phyloP scores from a whole-genome alignment of 805 yeast species.

The Ogataea sp. region DNA sequence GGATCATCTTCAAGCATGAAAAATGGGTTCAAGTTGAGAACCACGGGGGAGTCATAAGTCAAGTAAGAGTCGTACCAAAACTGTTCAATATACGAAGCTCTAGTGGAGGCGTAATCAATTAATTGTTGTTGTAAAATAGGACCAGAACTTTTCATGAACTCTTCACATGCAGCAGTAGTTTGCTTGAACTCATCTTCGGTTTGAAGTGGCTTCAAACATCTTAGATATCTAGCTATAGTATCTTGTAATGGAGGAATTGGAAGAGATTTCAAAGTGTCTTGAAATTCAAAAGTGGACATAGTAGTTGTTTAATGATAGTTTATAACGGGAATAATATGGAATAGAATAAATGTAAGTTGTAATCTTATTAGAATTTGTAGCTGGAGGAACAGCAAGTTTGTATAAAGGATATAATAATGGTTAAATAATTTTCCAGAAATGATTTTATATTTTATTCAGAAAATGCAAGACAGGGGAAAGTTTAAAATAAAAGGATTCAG shows the following conservation, averaged over 20 bases:
- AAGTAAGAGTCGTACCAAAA: constrained; percentile 91
- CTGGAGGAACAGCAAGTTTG: no score
- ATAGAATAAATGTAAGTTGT: no score
- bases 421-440: no score
- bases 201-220: constrained; percentile 71
- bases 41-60: constrained; percentile 83
- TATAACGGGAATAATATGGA: no score
- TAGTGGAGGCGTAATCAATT: constrained; percentile 48
- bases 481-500: no score
- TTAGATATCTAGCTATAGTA: constrained; percentile 60
- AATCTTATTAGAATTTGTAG: no score
- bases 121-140: constrained; percentile 57
- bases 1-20: constrained; percentile 90
- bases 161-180: constrained; percentile 50
- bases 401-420: no score
- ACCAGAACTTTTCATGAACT: constrained; percentile 47
- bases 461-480: no score
- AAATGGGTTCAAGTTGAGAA: constrained; percentile 85
- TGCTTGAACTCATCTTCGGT: constrained; percentile 59
- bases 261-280: constrained; percentile 49
- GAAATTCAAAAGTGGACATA: constrained; percentile 49
- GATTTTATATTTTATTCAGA: no score
- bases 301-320: no score
- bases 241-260: constrained; percentile 75
- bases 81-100: constrained; percentile 83